phyloP scores from a whole-genome alignment of 768 basidiomycete genomes.

The Mycena polygramma region DNA sequence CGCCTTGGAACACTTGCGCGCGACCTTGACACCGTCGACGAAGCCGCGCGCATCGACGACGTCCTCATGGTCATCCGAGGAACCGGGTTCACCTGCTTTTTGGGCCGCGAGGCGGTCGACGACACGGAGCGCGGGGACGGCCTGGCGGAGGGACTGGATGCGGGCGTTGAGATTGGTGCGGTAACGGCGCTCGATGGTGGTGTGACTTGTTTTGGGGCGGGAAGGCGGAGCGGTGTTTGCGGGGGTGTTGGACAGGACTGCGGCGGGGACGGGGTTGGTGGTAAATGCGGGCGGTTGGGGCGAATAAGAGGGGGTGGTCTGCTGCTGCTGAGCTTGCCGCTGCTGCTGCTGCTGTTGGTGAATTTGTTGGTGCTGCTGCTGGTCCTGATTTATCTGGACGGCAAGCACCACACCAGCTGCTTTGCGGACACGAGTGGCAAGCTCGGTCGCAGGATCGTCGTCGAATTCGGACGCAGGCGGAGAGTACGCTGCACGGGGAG shows the following conservation, averaged over 20 bases:
- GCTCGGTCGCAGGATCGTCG: conserved; percentile 53
- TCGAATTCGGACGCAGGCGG: conserved; percentile 34
- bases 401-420: conserved; percentile 70
- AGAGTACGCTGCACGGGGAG: conserved; percentile 33
- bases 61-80: conserved; percentile 59
- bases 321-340: conserved; percentile 37
- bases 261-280: conserved; percentile 36
- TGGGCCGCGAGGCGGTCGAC: conserved; percentile 52
- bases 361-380: conserved; percentile 30
- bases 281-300: conserved; percentile 46
- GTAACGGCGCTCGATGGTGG: conserved; percentile 90
- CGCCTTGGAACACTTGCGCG: conserved; percentile 91
- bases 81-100: conserved; percentile 47
- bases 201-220: conserved; percentile 89
- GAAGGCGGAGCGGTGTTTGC: conserved; percentile 24
- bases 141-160: conserved; percentile 82
- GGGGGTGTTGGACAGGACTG: conserved; percentile 33
- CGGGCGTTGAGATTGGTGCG: conserved; percentile 91
- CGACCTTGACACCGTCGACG: conserved; percentile 93
- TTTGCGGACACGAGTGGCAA: conserved; percentile 65
- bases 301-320: conserved; percentile 1
- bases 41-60: conserved; percentile 87
- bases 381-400: conserved; percentile 56
- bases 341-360: conserved; percentile 41
- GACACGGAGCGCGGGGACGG: conserved; percentile 87